Evolutionary conservation across 805 yeast genomes (phyloP), one percentile per base, ranked within the genome.

Genomic region (Wickerhamomyces chaumierensis): DNA sequence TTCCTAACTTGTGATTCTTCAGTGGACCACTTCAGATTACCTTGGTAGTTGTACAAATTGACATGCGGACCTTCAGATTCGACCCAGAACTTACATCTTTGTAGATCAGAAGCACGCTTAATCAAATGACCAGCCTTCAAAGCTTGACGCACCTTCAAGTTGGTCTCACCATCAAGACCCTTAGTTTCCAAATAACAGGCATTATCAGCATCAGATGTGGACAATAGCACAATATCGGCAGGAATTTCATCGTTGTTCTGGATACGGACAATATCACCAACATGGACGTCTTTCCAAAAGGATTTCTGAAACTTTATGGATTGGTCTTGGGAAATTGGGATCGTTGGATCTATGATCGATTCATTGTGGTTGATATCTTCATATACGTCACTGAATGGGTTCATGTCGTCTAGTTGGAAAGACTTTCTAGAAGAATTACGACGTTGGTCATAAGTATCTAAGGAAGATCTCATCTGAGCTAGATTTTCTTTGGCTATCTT

Each of bases 21-120:
- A 36, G 70, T 71, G 36, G 62, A 50, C 63, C 69, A 73, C 46
- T 69, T 72, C 44, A 80, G 51, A 48, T 77, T 79, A 46, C 92
- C 94, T 55, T 81, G 83, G 51, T 81, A 83, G 33, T 78, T 69
- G 56, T 83, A 83, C 46, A 83, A 62, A 53, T 81, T 81, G 1
- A 87, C 71, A 56, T 82, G 86, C 14, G 94, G 94, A 7, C 87
- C 90, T 60, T 83, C 92, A 62, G 82, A 73, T 47, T 82, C 85
- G n/a, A 82, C 60, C 72, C 80, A 73, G 48, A 81, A 81, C 45
- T 66, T 68, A 38, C 73, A 61, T 49, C 66, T 64, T 6, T 69
- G 63, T 31, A 72, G 52, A 47, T 74, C 78, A 42, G 65, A 60
- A 1, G 72, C 60, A 38, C 66, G 71, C 42, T 67, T 61, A 14